A percentile compares a stretch with the other conserved stretches of the same genome.
These are phyloP conservation scores for Emmonsia crescens DNA, from an alignment of 2,329 filamentous ascomycete genomes.

Conservation along the genomic window DNA sequence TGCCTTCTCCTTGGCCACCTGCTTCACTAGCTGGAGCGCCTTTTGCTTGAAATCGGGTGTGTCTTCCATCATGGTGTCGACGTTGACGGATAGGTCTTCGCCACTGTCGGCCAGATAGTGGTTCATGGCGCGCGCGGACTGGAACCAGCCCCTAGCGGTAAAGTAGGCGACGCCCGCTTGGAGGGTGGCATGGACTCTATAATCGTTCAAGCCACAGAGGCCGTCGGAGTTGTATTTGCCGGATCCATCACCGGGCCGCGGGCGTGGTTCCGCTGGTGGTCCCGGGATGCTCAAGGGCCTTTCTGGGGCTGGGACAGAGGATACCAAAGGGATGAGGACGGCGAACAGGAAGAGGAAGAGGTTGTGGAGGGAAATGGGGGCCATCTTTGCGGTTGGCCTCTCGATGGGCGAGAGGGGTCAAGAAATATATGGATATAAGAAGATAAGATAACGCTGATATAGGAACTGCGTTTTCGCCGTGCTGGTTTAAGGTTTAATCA, in stretches of 20 bases:
- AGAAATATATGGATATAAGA: neutral
- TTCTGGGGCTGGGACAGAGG: neutral
- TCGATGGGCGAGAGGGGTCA: neutral
- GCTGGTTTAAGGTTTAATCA: neutral
- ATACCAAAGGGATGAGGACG: neutral
- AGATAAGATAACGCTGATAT: neutral
- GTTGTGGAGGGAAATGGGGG: neutral
- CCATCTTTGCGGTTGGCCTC: neutral
- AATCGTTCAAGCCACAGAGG: neutral
- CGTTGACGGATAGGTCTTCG: neutral
- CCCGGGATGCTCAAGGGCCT: neutral
- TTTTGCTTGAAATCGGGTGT: neutral
- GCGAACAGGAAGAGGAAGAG: neutral
- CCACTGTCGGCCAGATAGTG: neutral
- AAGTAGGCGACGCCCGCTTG: neutral
- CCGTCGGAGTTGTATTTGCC: neutral
- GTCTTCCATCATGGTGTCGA: neutral
- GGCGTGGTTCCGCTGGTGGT: neutral
- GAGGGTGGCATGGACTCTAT: neutral
- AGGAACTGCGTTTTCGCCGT: neutral
- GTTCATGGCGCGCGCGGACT: neutral
- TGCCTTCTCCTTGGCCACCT: neutral
- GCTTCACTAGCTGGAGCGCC: neutral
- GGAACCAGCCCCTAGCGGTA: neutral
- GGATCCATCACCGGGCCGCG: neutral